Evolutionary conservation across 768 basidiomycete genomes (phyloP), one percentile per base, ranked within the genome.

Genomic region (Multifurca ochricompacta): DNA sequence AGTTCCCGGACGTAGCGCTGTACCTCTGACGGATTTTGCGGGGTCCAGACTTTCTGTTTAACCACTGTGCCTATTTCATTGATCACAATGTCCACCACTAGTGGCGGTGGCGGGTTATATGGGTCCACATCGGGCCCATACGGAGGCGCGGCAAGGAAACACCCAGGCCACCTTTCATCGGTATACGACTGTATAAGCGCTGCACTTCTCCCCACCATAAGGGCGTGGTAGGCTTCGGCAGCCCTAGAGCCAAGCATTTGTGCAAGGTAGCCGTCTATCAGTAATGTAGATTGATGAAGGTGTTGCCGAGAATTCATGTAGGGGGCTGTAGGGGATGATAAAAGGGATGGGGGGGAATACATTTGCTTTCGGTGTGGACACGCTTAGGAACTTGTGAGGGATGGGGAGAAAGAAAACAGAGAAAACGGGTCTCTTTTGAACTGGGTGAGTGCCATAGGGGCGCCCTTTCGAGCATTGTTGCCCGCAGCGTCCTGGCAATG

Each of bases 181-280:
- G 10, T 4, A 3, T 47, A 10, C 13, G 18, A 18, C 31, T 14
- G 34, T 34, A 57, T 31, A n/a, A 2, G 5, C 3, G 3, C 6
- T 6, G 27, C 1, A 13, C 19, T 19, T 40, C 32, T 52, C 32
- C 21, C n/a, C 32, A 57, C 18, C 14, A 52, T 6, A 11, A n/a
- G 7, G 34, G 21, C 9, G n/a, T 52, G 39, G 32, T 52, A 52
- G 23, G 0, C 4, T 36, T 42, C 21, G 4, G 45, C 45, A 31
- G 0, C 34, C 11, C 0, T 19, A 37, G 51, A 37, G 3, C 21
- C 51, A 31, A 57, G 47, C 40, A 25, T 52, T 1, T 8, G 3
- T 13, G 56, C 16, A 18, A 51, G 9, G 14, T 57, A 52, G n/a
- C 56, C 51, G 18, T 57, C 56, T 23, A 57, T 18, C 21, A 35